Conservation (phyloP, 2,329 filamentous ascomycete species). For the Coniochaeta ligniaria region DNA sequence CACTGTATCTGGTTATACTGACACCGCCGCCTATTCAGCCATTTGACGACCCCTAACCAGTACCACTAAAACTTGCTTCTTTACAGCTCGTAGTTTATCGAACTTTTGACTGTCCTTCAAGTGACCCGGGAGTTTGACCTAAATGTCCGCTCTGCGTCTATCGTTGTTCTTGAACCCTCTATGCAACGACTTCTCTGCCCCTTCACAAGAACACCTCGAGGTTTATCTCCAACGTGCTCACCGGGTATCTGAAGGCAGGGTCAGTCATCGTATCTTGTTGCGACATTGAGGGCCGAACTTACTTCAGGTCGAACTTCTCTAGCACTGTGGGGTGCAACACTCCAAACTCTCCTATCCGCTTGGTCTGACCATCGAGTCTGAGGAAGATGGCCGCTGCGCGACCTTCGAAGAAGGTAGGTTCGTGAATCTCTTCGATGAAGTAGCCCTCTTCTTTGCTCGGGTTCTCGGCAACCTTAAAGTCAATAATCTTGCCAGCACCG, state of each 20-base stretch:
- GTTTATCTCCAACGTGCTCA: slow-evolving; percentile 91
- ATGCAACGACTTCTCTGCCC: neutral
- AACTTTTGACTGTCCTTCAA: neutral
- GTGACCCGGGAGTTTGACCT: neutral
- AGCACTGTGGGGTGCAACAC: slow-evolving; percentile 90
- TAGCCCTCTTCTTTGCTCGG: slow-evolving; percentile 64
- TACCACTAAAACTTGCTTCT: too few species aligned
- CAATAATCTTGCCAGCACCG: slow-evolving; percentile 34
- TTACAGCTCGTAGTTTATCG: neutral
- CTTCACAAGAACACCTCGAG: slow-evolving; percentile 78
- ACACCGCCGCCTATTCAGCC: too few species aligned
- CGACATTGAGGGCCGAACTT: too few species aligned
- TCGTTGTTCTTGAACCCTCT: neutral
- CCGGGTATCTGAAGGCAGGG: slow-evolving; percentile 60
- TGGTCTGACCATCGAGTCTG: slow-evolving; percentile 64
- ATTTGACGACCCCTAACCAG: too few species aligned
- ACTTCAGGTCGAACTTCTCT: slow-evolving; percentile 87
- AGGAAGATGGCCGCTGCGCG: slow-evolving; percentile 82
- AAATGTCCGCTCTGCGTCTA: neutral
- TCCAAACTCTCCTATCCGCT: slow-evolving; percentile 81
- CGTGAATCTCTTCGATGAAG: slow-evolving; percentile 90
- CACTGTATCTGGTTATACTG: too few species aligned
- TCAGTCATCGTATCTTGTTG: slow-evolving; percentile 2
- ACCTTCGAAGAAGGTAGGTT: slow-evolving; percentile 85
- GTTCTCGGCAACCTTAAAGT: slow-evolving; percentile 46